Conservation (phyloP, 2,329 filamentous ascomycete species). For the Pyricularia sp. region DNA sequence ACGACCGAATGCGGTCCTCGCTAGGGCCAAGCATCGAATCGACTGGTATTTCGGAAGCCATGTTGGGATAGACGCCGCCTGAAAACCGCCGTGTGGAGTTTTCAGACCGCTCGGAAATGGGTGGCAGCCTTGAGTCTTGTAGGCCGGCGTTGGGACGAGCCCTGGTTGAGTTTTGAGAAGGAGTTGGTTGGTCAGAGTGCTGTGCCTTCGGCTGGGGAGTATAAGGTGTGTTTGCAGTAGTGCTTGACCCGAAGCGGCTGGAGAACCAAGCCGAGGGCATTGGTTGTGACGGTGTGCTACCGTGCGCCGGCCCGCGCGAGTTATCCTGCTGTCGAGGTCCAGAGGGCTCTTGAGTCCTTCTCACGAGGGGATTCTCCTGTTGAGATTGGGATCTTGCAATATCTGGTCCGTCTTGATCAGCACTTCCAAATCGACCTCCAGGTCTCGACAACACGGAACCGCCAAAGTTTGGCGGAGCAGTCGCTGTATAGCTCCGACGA, state of each 20-base stretch:
- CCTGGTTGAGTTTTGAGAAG: background rate
- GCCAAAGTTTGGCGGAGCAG: slow-evolving; percentile 2
- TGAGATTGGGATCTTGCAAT: background rate
- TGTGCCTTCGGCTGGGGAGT: slow-evolving; percentile 1
- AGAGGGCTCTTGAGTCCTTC: background rate
- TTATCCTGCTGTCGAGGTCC: background rate
- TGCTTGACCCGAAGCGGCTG: slow-evolving; percentile 1
- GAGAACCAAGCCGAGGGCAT: slow-evolving; percentile 1
- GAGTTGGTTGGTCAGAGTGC: background rate
- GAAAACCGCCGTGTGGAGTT: background rate
- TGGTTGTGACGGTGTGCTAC: background rate
- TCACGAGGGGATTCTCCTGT: background rate
- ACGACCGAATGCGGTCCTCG: slow-evolving; percentile 1
- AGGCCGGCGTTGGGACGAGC: background rate
- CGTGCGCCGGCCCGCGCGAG: background rate
- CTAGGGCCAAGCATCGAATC: background rate
- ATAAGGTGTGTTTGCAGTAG: background rate
- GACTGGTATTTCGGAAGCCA: background rate
- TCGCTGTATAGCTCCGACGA: background rate
- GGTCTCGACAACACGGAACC: background rate
- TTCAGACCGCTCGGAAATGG: slow-evolving; percentile 4
- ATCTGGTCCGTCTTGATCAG: background rate
- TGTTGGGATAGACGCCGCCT: background rate
- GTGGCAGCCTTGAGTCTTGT: background rate
- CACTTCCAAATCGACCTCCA: background rate